Evolutionary conservation across 169 alveolate species (phyloP), one percentile per base, ranked within the genome.

Genomic region (Plasmodium blacklocki): DNA sequence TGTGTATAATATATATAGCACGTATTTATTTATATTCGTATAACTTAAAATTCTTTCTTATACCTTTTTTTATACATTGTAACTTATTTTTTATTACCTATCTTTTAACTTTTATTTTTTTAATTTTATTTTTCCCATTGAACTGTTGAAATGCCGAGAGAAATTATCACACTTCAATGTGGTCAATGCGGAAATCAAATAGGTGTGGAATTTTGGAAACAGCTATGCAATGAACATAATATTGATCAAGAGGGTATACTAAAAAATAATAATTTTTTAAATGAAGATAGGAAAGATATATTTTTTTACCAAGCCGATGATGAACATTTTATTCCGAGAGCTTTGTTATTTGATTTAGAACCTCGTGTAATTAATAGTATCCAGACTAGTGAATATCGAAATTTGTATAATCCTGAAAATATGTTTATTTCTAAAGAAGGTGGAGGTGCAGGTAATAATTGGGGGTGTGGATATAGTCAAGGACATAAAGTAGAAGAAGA

Each of bases 171-270:
- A 23, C 93, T 98, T 43, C 99, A 99, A 93, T 99, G 98, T 39
- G 99, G 99, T 64, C 99, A 99, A 92, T 98, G 99, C 91, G 99
- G 99, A 78, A 98, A 98, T 92, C 99, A 99, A 93, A 97, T 99
- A 29, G 99, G 99, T 5, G 97, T 97, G 92, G 99, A 99, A 80
- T 98, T 98, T 94, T 99, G 99, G 99, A 98, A 98, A 88, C 98
- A 97, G 85, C 95, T 98, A 43, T 98, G 99, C 78, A 96, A 95
- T 49, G 99, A 98, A 94, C 99, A 98, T 88, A 99, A 99, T 58
- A 97, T 98, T 58, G 95, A 95, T 90, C 91, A 67, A 93, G 95
- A 94, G 93, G 96, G 97, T 4, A 87, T 89, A 45, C 70, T 94
- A 11, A 85, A 88, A 47, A 94, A 92, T 23, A 93, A 95, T 63